phyloP scores from a whole-genome alignment of 371 early-diverging fungal species.

The Haplosporangium sp. region DNA sequence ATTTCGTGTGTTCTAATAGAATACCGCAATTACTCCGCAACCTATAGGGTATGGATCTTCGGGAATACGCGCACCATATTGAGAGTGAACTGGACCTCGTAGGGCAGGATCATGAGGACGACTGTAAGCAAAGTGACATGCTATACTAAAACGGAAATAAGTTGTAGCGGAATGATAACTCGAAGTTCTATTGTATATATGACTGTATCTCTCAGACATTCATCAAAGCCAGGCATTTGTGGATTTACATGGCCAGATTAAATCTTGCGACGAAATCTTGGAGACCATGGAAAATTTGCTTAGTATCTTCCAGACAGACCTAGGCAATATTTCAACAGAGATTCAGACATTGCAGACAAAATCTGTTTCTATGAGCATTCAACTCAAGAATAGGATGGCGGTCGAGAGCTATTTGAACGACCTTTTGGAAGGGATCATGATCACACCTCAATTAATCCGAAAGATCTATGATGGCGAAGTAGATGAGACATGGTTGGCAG shows the following conservation, averaged over 20 bases:
- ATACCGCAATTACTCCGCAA: not conserved
- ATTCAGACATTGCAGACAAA: slow-evolving; percentile 88
- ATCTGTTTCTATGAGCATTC: slow-evolving; percentile 82
- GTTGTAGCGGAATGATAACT: too few relatives aligned
- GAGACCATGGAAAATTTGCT: slow-evolving; percentile 89
- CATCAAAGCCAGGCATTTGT: slow-evolving; percentile 75
- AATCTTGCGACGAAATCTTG: slow-evolving; percentile 84
- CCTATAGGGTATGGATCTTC: slow-evolving; percentile 81
- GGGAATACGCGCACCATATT: slow-evolving; percentile 86
- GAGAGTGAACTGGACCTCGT: slow-evolving; percentile 76
- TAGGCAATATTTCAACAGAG: slow-evolving; percentile 89
- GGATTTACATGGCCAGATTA: slow-evolving; percentile 79
- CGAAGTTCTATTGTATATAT: too few relatives aligned
- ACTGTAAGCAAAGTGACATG: slow-evolving; percentile 63
- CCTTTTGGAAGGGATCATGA: slow-evolving; percentile 84
- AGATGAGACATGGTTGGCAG: slow-evolving; percentile 86
- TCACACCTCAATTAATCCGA: slow-evolving; percentile 84
- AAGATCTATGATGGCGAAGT: slow-evolving; percentile 91
- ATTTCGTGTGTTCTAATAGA: not conserved
- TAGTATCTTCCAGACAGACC: slow-evolving; percentile 84
- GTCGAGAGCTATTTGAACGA: slow-evolving; percentile 76
- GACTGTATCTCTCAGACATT: slow-evolving; percentile 61
- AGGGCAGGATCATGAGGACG: slow-evolving; percentile 79
- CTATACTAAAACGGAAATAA: not conserved
- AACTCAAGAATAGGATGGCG: slow-evolving; percentile 86